Evolutionary conservation across 2,329 filamentous ascomycete genomes (phyloP).

Genomic region (Ambrosiella cleistominuta): DNA sequence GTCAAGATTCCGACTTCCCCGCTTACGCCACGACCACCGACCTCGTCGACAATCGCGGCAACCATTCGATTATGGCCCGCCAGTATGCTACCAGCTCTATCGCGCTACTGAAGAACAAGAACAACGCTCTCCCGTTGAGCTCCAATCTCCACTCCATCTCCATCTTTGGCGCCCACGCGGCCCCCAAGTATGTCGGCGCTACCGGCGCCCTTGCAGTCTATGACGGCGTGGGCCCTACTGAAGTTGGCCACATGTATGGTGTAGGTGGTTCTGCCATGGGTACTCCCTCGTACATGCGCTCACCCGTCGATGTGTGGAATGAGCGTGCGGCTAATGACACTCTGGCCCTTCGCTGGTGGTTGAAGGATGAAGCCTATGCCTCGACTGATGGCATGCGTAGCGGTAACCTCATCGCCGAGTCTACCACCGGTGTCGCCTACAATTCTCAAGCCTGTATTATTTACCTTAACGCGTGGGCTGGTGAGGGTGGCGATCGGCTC

Average conservation of each 20-base stretch:
- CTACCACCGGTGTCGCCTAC: slow-evolving; percentile 21
- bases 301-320: slow-evolving; percentile 37
- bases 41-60: slow-evolving; percentile 31
- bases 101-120: slow-evolving; percentile 56
- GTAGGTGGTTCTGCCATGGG: slow-evolving; percentile 35
- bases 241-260: slow-evolving; percentile 38
- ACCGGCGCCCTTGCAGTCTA: slow-evolving; percentile 43
- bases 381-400: slow-evolving; percentile 41
- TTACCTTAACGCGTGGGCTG: slow-evolving; percentile 49
- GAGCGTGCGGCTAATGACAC: slow-evolving; percentile 34
- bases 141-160: slow-evolving; percentile 36
- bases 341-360: slow-evolving; percentile 40
- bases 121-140: slow-evolving; percentile 39
- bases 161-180: slow-evolving; percentile 41
- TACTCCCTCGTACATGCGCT: slow-evolving; percentile 28
- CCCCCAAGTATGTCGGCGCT: slow-evolving; percentile 26
- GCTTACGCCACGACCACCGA: slow-evolving; percentile 28
- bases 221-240: slow-evolving; percentile 41
- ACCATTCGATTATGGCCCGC: slow-evolving; percentile 29
- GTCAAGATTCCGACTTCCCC: slow-evolving; percentile 30
- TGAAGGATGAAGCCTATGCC: slow-evolving; percentile 28
- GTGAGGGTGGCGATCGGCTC: slow-evolving; percentile 50
- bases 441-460: slow-evolving; percentile 45
- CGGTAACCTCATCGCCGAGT: slow-evolving; percentile 28
- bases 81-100: slow-evolving; percentile 35